phyloP scores from a whole-genome alignment of 1,284 basidiomycete genomes.

The Acaromyces ingoldii region DNA sequence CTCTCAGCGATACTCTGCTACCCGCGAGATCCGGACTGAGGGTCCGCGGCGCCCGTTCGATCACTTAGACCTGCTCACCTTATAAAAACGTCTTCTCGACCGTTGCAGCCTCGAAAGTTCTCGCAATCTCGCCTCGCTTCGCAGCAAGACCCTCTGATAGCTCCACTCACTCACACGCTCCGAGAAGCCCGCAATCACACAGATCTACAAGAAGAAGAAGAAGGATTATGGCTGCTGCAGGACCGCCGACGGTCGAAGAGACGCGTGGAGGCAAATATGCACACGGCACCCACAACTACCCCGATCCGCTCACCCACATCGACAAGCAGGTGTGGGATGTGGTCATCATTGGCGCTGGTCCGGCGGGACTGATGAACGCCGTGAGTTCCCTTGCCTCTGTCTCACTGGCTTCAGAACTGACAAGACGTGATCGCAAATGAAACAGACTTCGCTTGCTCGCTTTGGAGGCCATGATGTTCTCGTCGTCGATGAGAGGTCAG shows the following conservation, averaged over 20 bases:
- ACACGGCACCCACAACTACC: constrained; percentile 41
- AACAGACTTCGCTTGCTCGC: constrained; percentile 29
- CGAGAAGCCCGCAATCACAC: no score
- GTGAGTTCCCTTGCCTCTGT: constrained; percentile 8
- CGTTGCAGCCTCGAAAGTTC: no score
- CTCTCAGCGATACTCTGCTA: no score
- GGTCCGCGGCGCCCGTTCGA: no score
- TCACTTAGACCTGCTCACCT: no score
- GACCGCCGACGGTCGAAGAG: constrained; percentile 30
- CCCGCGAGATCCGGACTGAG: no score
- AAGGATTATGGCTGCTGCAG: no score
- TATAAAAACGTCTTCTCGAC: no score
- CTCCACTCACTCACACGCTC: no score
- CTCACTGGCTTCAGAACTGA: neutral
- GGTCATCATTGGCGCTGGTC: constrained; percentile 45
- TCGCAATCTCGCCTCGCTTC: no score
- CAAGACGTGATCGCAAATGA: neutral
- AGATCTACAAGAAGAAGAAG: no score
- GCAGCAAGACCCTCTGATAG: no score
- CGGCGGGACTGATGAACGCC: constrained; percentile 47
- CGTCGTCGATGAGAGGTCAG: constrained; percentile 50
- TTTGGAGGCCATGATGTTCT: constrained; percentile 45
- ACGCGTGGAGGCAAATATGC: constrained; percentile 32
- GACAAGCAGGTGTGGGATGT: constrained; percentile 36
- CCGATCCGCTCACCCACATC: constrained; percentile 32